Base-by-base conservation (phyloP, 257 asterid species). In the Nicotiana undulata region DNA sequence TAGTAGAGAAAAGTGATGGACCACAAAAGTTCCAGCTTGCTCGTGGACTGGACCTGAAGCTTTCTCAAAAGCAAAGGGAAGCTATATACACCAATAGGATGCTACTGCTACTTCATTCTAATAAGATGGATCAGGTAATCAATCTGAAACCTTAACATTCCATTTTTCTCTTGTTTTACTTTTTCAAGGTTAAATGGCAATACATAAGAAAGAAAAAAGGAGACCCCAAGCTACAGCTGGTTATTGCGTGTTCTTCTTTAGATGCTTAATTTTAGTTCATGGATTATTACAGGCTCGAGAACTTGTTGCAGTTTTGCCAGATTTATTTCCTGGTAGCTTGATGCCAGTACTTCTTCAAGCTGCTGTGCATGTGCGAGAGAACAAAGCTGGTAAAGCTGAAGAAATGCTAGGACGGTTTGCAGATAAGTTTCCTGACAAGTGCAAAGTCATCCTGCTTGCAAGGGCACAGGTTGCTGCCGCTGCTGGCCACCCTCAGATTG, bases 401-500 rank as follows among this genome's bases (percentile, higher is more conserved):
- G 98, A 95, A 85, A 83, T 92, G 76, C 88, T 95, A 6, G 84
- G 79, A 77, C 92, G 90, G 51, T 89, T 79, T 51, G 94, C 94
- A n/a, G 90, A 85, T 52, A 91, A 90, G 82, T 91, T 86, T 68
- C 97, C 97, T 0, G 94, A 92, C 44, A 92, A 88, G 61, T 90
- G 94, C 3, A 91, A 85, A 40, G 59, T 78, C 52, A 67, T 93
- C 87, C 88, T 88, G 40, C 93, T 95, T 31, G 97, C 95, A 63
- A 86, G 95, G 83, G 97, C 98, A 22, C 98, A 95, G 83, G 85
- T 93, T 37, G 97, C 98, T 17, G 97, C 98, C 18, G 83, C 95
- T 76, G 95, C 97, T 18, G 97, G 98, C 82, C 98, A 92, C 82
- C 92, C 89, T 70, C 97, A 91, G 84, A 83, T 95, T 82, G 96